Conservation (phyloP, 2,329 filamentous ascomycete species). For the Periglandula ipomoeae region DNA sequence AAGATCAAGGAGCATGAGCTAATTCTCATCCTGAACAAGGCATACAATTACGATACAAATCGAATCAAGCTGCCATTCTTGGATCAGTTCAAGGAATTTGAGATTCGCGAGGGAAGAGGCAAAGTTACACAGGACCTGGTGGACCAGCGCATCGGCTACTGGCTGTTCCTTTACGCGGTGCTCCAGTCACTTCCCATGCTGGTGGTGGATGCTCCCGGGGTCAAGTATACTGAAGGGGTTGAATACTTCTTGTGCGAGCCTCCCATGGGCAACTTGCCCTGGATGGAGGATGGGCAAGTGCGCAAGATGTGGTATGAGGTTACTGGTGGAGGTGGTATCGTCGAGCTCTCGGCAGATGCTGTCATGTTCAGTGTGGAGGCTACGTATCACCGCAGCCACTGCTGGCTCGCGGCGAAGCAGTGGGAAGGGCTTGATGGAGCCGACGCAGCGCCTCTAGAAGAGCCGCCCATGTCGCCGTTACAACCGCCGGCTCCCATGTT, state of each 20-base stretch:
- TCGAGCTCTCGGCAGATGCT: constrained; percentile 50
- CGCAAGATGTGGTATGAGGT: constrained; percentile 68
- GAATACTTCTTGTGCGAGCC: constrained; percentile 78
- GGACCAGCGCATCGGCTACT: constrained; percentile 66
- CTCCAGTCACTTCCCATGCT: constrained; percentile 71
- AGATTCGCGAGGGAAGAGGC: constrained; percentile 56
- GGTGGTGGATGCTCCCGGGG: constrained; percentile 63
- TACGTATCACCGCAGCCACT: constrained; percentile 49
- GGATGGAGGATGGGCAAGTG: constrained; percentile 57
- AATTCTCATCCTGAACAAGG: constrained; percentile 64
- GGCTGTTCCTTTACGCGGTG: constrained; percentile 73
- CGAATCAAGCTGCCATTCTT: constrained; percentile 52
- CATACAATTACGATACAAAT: constrained; percentile 69
- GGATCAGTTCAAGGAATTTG: constrained; percentile 60
- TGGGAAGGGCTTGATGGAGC: constrained; percentile 34
- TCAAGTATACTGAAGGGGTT: constrained; percentile 60
- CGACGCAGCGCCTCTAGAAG: constrained; percentile 16
- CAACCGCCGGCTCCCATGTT: constrained; percentile 29
- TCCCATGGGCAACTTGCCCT: constrained; percentile 62
- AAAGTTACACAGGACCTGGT: constrained; percentile 57
- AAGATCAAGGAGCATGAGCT: constrained; percentile 74
- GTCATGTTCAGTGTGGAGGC: constrained; percentile 54
- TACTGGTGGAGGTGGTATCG: constrained; percentile 50
- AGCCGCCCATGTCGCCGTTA: constrained; percentile 28
- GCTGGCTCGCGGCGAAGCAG: constrained; percentile 43